Base-by-base conservation (phyloP, 352 stramenopile genomes). In the Pythium phragmitis region DNA sequence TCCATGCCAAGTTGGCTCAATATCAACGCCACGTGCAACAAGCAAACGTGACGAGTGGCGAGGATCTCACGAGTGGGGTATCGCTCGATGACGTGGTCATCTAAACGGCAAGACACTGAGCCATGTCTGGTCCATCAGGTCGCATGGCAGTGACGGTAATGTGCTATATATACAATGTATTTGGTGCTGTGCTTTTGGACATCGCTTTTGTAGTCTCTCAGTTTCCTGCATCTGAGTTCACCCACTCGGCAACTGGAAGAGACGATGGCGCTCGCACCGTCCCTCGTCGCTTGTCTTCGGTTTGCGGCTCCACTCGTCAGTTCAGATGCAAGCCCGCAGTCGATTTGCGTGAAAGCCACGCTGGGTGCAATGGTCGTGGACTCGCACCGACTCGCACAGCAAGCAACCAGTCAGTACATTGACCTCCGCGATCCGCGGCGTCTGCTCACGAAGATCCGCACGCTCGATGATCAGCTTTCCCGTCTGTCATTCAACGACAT, bases 341-440 rank as follows among this genome's bases (percentile, higher is more conserved):
- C 77, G 17, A 53, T 85, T 0, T 86, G 77, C 52, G 84, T 76
- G 13, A 89, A 91, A 60, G 28, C 68, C 2, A 59, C 68, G 1
- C 57, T 91, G 17, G 70, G 71, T 0, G 54, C 79, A 3, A 84
- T 89, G 37, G 80, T 91, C 7, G 54, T 89, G 3, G 78, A 82
- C 39, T 77, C 80, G 0, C 80, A 91, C 43, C 73, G 75, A 1
- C 73, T 74, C n/a, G 77, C 77, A 9, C 78, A 85, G 33, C 73
- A 80, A 43, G 63, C 69, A 7, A 53, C 42, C 1, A 74, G 72
- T 23, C 23, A 62, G 3, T 11, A 34, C 3, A 9, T 70, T 7
- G 37, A 12, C 11, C 42, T 28, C 9, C 28, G 6, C 11, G 43
- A 61, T 36, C 55, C 63, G 21, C 30, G 63, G 2, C 48, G 56